Base-by-base conservation (phyloP, 257 asterid species). In the Primulina eburnea region DNA sequence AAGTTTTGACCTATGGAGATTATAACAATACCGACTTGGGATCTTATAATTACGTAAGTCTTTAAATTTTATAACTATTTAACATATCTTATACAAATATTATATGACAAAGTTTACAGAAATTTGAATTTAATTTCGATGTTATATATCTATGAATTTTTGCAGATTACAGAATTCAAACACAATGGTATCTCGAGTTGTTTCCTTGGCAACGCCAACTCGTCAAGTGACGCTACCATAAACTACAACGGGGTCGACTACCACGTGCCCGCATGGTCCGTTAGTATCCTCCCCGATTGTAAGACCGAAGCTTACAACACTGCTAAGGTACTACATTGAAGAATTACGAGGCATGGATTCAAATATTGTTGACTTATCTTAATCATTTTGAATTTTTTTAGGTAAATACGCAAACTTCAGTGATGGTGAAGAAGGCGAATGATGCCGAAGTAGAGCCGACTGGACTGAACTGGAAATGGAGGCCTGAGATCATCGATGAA, bases 201-300 rank as follows among this genome's bases (percentile, higher is more conserved):
- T 68, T 86, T 92, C 69, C 65, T 89, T 8, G 76, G 84, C 24
- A 92, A 85, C 26, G 65, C 81, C 1, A 85, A 89, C 61, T 12
- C 69, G 2, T 82, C 88, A 2, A 50, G 66, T 4, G 92, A 86
- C 76, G 82, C 72, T 8, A 83, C 82, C 1, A 20, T 92, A 6
- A 68, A 2, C 0, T 82, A 73, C 71, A 11, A 65, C 38, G 95
- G 95, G 16, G 68, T 40, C 4, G 59, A 75, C 0, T 73, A 78
- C 73, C 55, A 21, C 12, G 82, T 92, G 0, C 98, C 96, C 0
- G 96, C 98, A 8, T 92, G 98, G 98, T 89, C 96, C 3, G 95
- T 89, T 24, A 86, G 90, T 63, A 80, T 92, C n/a, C 85, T 85
- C 8, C 90, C 92, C 0, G 98, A 89, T 70, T 89, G 98, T 35